Evolutionary conservation across 768 basidiomycete species (phyloP).

Genomic region (Termitomyces sp.): DNA sequence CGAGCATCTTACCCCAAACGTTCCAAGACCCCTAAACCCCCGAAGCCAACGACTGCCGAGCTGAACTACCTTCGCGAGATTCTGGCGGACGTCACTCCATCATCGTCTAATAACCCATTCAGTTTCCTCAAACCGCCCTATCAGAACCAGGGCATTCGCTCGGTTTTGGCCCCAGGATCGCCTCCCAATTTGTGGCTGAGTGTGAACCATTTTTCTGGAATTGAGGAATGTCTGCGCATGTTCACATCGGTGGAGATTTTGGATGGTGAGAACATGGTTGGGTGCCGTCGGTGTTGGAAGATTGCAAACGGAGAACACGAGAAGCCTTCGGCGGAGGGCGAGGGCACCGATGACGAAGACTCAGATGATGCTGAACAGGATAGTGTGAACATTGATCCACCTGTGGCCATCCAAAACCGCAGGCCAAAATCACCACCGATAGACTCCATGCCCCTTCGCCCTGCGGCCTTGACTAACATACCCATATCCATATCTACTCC

Average conservation of each 20-base stretch:
- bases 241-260: conserved; percentile 94
- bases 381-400: neutral
- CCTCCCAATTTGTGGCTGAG: conserved; percentile 42
- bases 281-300: conserved; percentile 94
- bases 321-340: conserved; percentile 27
- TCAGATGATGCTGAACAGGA: conserved; percentile 15
- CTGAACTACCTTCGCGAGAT: conserved; percentile 65
- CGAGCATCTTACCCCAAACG: conserved; percentile 22
- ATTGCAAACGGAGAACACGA: conserved; percentile 66
- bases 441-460: conserved; percentile 15
- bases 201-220: conserved; percentile 47
- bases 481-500: conserved; percentile 41
- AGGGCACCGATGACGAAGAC: conserved; percentile 27
- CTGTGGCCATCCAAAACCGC: neutral
- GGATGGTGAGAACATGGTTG: conserved; percentile 93
- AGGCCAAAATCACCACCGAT: conserved; percentile 3
- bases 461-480: conserved; percentile 21
- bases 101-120: conserved; percentile 41
- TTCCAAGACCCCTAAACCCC: conserved; percentile 45
- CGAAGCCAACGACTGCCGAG: conserved; percentile 56
- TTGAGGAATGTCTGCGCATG: conserved; percentile 78
- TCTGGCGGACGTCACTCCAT: conserved; percentile 57
- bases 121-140: conserved; percentile 40
- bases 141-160: conserved; percentile 12
- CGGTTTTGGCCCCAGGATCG: conserved; percentile 9